Evolutionary conservation across 495 filamentous ascomycete species (phyloP).

Genomic region (Aspergillus nidulans): DNA sequence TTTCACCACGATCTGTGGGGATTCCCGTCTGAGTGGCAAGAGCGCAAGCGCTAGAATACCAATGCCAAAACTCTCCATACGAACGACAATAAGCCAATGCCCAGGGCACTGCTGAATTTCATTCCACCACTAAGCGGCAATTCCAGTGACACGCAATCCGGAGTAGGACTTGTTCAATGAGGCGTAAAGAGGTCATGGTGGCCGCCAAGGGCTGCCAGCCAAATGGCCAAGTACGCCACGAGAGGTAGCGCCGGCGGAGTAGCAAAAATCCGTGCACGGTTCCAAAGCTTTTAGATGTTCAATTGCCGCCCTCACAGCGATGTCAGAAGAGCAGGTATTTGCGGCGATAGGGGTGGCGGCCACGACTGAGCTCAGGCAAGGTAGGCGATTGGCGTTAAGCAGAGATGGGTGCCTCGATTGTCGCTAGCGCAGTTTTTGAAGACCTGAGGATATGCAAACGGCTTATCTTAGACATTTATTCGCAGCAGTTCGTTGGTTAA

Average conservation of each 20-base stretch:
- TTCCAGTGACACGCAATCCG: not conserved
- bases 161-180: not conserved
- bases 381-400: not conserved
- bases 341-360: not conserved
- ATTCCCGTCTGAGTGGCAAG: not conserved
- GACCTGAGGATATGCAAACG: not conserved
- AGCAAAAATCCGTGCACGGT: not conserved
- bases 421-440: not conserved
- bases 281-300: not conserved
- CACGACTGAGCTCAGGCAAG: not conserved
- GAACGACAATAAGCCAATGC: not conserved
- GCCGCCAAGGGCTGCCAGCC: not conserved
- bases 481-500: not conserved
- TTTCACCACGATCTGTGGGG: not conserved
- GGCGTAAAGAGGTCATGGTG: not conserved
- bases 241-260: not conserved
- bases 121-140: not conserved
- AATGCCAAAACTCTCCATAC: not conserved
- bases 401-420: not conserved
- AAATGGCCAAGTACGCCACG: not conserved
- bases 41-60: not conserved
- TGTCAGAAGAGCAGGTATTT: not conserved
- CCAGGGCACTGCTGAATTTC: not conserved
- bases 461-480: conserved; percentile 1
- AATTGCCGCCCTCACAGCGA: not conserved